A percentile compares a stretch with the other conserved stretches of the same genome.
Conservation (phyloP, 495 filamentous ascomycete species). For the Trichocladium uniseriatum region DNA sequence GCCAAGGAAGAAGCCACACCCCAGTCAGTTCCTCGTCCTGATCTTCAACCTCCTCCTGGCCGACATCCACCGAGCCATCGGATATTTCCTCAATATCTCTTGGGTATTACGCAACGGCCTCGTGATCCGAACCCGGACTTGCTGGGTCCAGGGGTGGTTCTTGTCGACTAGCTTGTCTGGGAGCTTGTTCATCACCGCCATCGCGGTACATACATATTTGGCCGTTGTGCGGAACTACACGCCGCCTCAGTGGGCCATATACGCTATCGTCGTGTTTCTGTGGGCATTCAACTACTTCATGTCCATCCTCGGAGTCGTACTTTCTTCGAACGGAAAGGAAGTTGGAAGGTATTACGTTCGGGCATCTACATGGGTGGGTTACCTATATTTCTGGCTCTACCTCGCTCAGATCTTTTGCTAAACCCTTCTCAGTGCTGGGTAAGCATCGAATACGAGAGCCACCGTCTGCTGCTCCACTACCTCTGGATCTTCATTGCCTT, state of each 20-base stretch:
- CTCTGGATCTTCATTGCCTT: constrained; percentile 70
- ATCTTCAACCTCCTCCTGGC: constrained; percentile 67
- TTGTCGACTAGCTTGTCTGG: constrained; percentile 57
- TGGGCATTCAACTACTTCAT: constrained; percentile 55
- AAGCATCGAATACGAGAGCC: constrained; percentile 46
- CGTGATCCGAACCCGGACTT: constrained; percentile 44
- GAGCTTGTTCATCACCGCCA: constrained; percentile 61
- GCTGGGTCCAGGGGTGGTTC: constrained; percentile 64
- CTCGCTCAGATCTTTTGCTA: constrained; percentile 1
- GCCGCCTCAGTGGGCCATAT: constrained; percentile 46
- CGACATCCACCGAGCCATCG: constrained; percentile 60
- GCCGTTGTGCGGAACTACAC: constrained; percentile 51
- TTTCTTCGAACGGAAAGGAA: constrained; percentile 37
- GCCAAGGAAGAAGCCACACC: constrained; percentile 15
- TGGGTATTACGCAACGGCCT: constrained; percentile 52
- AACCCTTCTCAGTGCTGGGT: constrained; percentile 56
- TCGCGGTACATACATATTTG: constrained; percentile 61
- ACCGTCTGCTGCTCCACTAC: constrained; percentile 67
- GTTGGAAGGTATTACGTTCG: constrained; percentile 50
- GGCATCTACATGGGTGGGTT: constrained; percentile 55
- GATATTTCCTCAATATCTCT: constrained; percentile 56
- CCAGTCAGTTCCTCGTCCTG: constrained; percentile 64
- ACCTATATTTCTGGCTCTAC: background rate
- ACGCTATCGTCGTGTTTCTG: constrained; percentile 37
- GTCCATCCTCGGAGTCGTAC: constrained; percentile 45